These are phyloP conservation scores for Rhodomyrtus psidioides DNA, from an alignment of 441 rosid genomes.

Conservation along the genomic window DNA sequence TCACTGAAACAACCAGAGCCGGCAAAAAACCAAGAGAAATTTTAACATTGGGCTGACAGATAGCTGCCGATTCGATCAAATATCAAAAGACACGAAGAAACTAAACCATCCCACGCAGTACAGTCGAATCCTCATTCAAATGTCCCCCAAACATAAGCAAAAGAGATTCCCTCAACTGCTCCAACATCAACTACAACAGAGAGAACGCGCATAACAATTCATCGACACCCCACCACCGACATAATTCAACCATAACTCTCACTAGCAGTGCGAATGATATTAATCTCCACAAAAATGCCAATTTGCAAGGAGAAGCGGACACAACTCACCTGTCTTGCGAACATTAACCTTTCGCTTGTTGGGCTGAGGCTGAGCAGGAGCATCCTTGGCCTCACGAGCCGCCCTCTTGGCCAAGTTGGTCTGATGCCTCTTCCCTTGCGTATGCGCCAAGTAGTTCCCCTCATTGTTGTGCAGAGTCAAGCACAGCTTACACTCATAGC, in stretches of 20 bases:
- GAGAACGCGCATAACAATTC: neutral
- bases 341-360: slow-evolving; percentile 79
- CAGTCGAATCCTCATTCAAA: neutral
- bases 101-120: rapidly evolving
- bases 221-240: neutral
- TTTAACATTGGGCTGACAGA: rapidly evolving
- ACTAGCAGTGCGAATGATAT: neutral
- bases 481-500: slow-evolving; percentile 96
- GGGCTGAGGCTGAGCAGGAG: slow-evolving; percentile 89
- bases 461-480: slow-evolving; percentile 95
- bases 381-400: slow-evolving; percentile 88
- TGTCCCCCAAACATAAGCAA: neutral
- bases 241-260: neutral
- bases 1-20: neutral
- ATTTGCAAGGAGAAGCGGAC: neutral
- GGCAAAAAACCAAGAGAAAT: neutral
- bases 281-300: neutral
- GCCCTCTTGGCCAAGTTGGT: slow-evolving; percentile 94
- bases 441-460: slow-evolving; percentile 94
- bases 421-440: slow-evolving; percentile 95
- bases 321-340: slow-evolving; percentile 56
- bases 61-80: neutral
- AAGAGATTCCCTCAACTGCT: neutral
- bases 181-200: neutral
- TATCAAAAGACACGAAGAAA: neutral